Conservation (phyloP, 2,329 filamentous ascomycete species). For the Xylariomycetidae sp. region DNA sequence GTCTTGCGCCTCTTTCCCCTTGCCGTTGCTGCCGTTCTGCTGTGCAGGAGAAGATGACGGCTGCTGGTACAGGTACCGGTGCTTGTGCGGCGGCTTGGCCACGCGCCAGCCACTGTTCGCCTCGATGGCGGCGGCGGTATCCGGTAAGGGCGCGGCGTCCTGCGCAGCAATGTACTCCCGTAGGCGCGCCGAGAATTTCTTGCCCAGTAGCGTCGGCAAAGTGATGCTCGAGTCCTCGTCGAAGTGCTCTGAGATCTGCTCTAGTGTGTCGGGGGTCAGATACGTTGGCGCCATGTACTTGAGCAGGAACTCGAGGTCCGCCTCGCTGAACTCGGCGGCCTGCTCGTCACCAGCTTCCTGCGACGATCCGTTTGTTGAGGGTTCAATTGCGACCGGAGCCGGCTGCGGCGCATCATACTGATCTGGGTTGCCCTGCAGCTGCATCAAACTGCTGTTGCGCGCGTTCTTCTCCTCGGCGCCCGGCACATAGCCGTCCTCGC, state of each 20-base stretch:
- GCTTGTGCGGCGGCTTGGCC: slow-evolving; percentile 87
- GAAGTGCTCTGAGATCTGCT: slow-evolving; percentile 75
- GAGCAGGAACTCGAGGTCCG: slow-evolving; percentile 82
- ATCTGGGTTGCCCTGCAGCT: slow-evolving; percentile 86
- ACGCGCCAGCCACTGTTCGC: slow-evolving; percentile 62
- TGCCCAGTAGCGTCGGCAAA: slow-evolving; percentile 69
- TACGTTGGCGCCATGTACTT: slow-evolving; percentile 88
- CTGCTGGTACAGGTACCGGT: slow-evolving; percentile 81
- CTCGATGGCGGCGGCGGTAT: slow-evolving; percentile 50
- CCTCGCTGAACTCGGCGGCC: slow-evolving; percentile 59
- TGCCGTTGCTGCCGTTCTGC: slow-evolving; percentile 11
- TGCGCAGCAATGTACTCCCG: slow-evolving; percentile 62
- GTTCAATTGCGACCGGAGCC: slow-evolving; percentile 43
- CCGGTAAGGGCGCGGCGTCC: slow-evolving; percentile 42
- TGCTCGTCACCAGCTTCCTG: slow-evolving; percentile 61
- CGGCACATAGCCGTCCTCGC: slow-evolving; percentile 84
- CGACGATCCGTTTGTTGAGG: slow-evolving; percentile 38
- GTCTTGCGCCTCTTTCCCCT: slow-evolving; percentile 27
- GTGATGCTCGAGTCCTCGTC: slow-evolving; percentile 78
- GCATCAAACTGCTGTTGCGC: slow-evolving; percentile 84
- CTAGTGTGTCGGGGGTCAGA: slow-evolving; percentile 83
- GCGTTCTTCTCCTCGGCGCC: slow-evolving; percentile 85
- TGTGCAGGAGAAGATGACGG: slow-evolving; percentile 37
- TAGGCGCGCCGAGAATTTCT: slow-evolving; percentile 70
- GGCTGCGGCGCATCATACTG: slow-evolving; percentile 77